phyloP scores from a whole-genome alignment of 2,329 filamentous ascomycete genomes.

The Calonectria pseudoreteaudii region DNA sequence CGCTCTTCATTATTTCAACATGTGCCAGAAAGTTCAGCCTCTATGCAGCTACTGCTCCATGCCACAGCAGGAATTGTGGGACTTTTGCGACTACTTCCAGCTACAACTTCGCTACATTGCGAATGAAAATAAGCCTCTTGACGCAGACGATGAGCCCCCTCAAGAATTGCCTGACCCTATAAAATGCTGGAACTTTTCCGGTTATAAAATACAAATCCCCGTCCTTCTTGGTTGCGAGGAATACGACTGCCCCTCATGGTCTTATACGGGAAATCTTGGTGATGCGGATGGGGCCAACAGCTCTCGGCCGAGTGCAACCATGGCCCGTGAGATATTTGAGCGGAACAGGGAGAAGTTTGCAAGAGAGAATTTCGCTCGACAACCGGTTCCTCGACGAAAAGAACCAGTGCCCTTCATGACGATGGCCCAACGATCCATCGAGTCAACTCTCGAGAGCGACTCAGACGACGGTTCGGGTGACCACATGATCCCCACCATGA shows the following conservation, averaged over 20 bases:
- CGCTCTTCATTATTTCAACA: background rate
- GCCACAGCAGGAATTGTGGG: background rate
- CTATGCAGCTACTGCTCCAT: constrained; percentile 10
- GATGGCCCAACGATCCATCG: background rate
- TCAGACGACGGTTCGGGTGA: background rate
- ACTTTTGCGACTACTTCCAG: background rate
- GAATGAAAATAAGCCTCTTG: background rate
- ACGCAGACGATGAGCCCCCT: background rate
- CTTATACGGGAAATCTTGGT: constrained; percentile 3
- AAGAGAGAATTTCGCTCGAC: constrained; percentile 12
- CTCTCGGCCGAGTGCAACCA: background rate
- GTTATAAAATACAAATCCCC: background rate
- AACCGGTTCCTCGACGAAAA: background rate
- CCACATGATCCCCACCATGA: background rate
- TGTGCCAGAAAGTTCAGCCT: background rate
- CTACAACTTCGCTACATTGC: background rate
- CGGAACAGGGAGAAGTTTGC: constrained; percentile 25
- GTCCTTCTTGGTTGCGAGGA: constrained; percentile 26
- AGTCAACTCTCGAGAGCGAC: background rate
- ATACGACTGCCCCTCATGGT: constrained; percentile 32
- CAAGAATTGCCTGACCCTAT: background rate
- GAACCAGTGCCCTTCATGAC: background rate
- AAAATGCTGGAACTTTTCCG: background rate
- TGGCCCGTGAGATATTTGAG: constrained; percentile 17
- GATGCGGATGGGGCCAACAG: background rate